Percentiles rank a stretch among this genome's conserved stretches.
Conservation (phyloP, 2,329 filamentous ascomycete species). For the Myotisia sp. region DNA sequence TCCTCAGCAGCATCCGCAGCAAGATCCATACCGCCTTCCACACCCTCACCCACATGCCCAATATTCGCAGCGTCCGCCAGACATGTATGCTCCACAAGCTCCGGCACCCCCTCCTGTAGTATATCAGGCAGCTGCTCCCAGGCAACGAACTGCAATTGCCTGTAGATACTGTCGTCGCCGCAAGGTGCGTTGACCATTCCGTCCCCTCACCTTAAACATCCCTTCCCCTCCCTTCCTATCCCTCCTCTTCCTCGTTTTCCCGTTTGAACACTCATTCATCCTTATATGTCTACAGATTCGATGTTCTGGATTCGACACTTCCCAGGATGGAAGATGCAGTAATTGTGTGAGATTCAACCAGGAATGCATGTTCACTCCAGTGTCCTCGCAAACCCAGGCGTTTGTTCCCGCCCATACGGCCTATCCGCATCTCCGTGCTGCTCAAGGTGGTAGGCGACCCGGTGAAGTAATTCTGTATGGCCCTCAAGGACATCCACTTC, state of each 20-base stretch:
- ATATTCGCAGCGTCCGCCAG: constrained; percentile 27
- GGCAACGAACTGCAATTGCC: constrained; percentile 39
- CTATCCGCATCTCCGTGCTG: constrained; percentile 40
- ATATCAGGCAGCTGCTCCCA: constrained; percentile 34
- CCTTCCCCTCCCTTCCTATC: too few relatives aligned
- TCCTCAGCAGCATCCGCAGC: constrained; percentile 25
- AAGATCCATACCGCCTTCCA: constrained; percentile 31
- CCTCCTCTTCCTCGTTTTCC: neutral
- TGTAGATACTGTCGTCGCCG: constrained; percentile 39
- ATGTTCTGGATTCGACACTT: constrained; percentile 60
- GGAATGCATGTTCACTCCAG: constrained; percentile 63
- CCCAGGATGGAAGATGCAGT: constrained; percentile 55
- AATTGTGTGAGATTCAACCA: constrained; percentile 63
- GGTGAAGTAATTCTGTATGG: constrained; percentile 33
- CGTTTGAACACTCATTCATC: neutral
- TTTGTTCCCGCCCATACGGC: constrained; percentile 60
- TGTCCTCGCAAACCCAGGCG: constrained; percentile 54
- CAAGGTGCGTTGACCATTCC: constrained; percentile 31
- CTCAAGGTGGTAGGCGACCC: constrained; percentile 18
- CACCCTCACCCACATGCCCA: constrained; percentile 29
- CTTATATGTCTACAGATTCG: constrained; percentile 47
- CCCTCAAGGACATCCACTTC: constrained; percentile 34
- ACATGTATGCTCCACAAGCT: constrained; percentile 27
- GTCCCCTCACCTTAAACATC: neutral
- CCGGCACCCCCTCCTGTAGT: constrained; percentile 26